Percentiles rank a stretch among this genome's conserved stretches.
These are phyloP conservation scores for Fusarium subtropicale DNA, from an alignment of 2,329 filamentous ascomycete genomes.

Conservation along the genomic window DNA sequence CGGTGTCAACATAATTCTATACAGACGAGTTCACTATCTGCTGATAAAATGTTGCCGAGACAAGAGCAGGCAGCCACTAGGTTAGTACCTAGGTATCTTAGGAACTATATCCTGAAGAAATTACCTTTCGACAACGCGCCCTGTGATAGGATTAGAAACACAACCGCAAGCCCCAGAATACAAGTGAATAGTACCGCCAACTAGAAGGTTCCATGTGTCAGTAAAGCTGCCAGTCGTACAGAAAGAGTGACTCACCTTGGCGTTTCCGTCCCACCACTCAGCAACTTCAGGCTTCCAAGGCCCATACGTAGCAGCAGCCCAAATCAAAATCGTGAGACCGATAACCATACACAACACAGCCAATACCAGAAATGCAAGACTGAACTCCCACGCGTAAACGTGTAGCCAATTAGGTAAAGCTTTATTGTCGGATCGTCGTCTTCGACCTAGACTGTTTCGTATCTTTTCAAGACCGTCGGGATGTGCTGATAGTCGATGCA, in stretches of 20 bases:
- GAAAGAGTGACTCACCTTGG: not conserved
- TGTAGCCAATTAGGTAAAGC: slow-evolving; percentile 7
- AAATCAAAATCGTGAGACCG: slow-evolving; percentile 9
- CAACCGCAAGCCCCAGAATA: not conserved
- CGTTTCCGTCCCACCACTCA: slow-evolving; percentile 17
- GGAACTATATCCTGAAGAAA: not conserved
- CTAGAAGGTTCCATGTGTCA: not conserved
- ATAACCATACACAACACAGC: slow-evolving; percentile 9
- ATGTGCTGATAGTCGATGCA: slow-evolving; percentile 16
- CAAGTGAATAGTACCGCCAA: slow-evolving; percentile 17
- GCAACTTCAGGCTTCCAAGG: not conserved
- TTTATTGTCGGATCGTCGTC: not conserved
- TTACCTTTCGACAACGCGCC: slow-evolving; percentile 3
- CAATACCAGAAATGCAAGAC: slow-evolving; percentile 16
- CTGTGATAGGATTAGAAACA: slow-evolving; percentile 7
- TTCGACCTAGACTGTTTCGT: slow-evolving; percentile 5
- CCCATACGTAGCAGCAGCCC: slow-evolving; percentile 5
- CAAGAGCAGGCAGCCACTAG: too few species aligned
- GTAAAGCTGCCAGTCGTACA: not conserved
- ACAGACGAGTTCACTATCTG: not conserved
- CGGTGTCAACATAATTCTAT: not conserved
- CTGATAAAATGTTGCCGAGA: too few species aligned
- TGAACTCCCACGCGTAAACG: slow-evolving; percentile 22
- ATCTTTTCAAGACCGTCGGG: slow-evolving; percentile 13
- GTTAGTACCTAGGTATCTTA: too few species aligned